A percentile compares a stretch with the other conserved stretches of the same genome.
Conservation (phyloP, 2,329 filamentous ascomycete species). For the Sporothrix schenckii region DNA sequence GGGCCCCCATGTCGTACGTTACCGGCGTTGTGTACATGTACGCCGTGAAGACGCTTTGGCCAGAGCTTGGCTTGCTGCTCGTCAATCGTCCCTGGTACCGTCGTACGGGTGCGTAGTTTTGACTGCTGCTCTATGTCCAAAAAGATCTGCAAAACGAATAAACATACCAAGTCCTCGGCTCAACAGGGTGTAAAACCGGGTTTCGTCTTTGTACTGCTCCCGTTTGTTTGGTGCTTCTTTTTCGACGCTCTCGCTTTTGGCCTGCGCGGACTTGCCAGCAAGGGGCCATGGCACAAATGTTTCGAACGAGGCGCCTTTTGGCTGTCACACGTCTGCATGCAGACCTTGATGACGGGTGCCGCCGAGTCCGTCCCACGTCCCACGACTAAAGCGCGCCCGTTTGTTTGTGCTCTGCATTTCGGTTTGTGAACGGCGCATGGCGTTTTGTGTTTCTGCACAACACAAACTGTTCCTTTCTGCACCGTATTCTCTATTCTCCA, state of each 20-base stretch:
- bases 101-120: neutral
- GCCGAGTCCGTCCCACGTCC: slow-evolving; percentile 7
- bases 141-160: neutral
- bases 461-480: neutral
- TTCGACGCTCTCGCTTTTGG: neutral
- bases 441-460: slow-evolving; percentile 5
- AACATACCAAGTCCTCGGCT: neutral
- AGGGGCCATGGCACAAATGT: slow-evolving; percentile 5
- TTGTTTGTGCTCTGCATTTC: neutral
- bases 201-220: neutral
- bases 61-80: slow-evolving; percentile 4
- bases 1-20: neutral
- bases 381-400: neutral
- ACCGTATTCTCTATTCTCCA: slow-evolving; percentile 1
- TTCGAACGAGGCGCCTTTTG: slow-evolving; percentile 3
- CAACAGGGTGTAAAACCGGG: neutral
- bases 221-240: neutral
- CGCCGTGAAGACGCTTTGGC: neutral
- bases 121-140: neutral
- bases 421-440: neutral
- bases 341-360: neutral
- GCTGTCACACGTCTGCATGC: no score
- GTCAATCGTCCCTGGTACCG: neutral
- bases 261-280: neutral
- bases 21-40: no score